A percentile compares a stretch with the other conserved stretches of the same genome.
These are phyloP conservation scores for Trichodelitschia bisporula DNA, from an alignment of 495 filamentous ascomycete genomes.

Conservation along the genomic window DNA sequence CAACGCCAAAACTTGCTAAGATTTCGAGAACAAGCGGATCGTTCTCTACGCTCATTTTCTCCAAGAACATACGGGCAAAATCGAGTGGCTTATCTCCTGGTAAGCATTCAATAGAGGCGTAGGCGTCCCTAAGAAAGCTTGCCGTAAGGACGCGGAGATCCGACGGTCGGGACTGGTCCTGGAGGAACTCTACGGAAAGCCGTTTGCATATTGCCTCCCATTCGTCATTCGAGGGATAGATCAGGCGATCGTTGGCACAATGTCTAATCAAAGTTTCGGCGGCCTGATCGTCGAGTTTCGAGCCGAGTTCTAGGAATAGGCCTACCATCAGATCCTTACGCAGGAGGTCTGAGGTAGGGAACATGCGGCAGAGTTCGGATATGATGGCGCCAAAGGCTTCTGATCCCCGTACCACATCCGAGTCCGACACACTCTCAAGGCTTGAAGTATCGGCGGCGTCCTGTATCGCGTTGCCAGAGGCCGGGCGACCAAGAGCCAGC, in stretches of 20 bases:
- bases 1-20: too few relatives aligned
- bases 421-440: too few relatives aligned
- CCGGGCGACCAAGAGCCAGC: too few relatives aligned
- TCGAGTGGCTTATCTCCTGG: too few relatives aligned
- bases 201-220: slow-evolving; percentile 40
- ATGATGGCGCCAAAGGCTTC: too few relatives aligned
- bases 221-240: slow-evolving; percentile 39
- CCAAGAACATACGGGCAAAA: too few relatives aligned
- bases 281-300: slow-evolving; percentile 30
- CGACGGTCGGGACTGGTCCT: slow-evolving; percentile 32
- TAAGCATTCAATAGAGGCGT: slow-evolving; percentile 22
- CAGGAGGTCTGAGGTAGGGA: slow-evolving; percentile 20
- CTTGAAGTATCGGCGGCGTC: too few relatives aligned
- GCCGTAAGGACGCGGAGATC: slow-evolving; percentile 33
- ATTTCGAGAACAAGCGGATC: too few relatives aligned
- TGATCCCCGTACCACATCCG: too few relatives aligned
- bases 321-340: slow-evolving; percentile 37
- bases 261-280: slow-evolving; percentile 31
- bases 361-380: too few relatives aligned
- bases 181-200: slow-evolving; percentile 41
- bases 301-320: slow-evolving; percentile 39
- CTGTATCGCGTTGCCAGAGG: too few relatives aligned
- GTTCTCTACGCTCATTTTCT: too few relatives aligned
- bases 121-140: slow-evolving; percentile 41
- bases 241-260: slow-evolving; percentile 34